Base-by-base conservation (phyloP, 306 rosid species). In the Trichosanthes cucumerina region DNA sequence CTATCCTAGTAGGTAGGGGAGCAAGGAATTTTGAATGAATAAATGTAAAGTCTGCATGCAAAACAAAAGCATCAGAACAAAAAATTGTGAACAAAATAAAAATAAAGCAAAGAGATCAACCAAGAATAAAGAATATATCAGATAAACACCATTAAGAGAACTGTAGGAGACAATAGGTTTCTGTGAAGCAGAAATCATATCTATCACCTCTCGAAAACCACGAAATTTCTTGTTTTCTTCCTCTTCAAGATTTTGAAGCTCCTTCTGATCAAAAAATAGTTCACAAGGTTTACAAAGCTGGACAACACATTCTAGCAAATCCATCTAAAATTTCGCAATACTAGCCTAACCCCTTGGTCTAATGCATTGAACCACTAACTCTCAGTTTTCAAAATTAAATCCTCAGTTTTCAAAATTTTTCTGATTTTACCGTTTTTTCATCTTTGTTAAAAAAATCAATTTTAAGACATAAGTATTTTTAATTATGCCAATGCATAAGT, bases 131-230 rank as follows among this genome's bases (percentile, higher is more conserved):
- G 80, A 74, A 75, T 59, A 79, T 78, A 82, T 83, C 24, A 88
- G 96, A 86, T 86, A 88, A 76, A 85, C 85, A 92, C 98, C 97
- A 83, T 86, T 84, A 82, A 91, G 96, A 81, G 90, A 84, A 88
- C 85, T 87, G 93, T 87, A 86, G 87, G 90, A 92, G 90, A 95
- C 88, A 86, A 95, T 89, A 84, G 96, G 98, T 86, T 91, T 92
- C 92, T 88, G 86, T 86, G 97, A 95, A 87, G 98, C 93, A 84
- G 98, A 95, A 80, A 95, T 89, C 93, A 88, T 85, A 78, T 95
- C 98, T 85, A 95, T 91, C 93, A 91, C 96, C 95, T 95, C 97
- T 80, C 97, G 93, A 57, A 95, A 95, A 46, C 97, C 98, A 74
- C 87, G 85, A 66, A 91, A 33, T 81, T 90, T 89, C 91, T 76